Evolutionary conservation across 345 rosid species (phyloP), one percentile per base, ranked within the genome.

Genomic region (Iberis pinnata): DNA sequence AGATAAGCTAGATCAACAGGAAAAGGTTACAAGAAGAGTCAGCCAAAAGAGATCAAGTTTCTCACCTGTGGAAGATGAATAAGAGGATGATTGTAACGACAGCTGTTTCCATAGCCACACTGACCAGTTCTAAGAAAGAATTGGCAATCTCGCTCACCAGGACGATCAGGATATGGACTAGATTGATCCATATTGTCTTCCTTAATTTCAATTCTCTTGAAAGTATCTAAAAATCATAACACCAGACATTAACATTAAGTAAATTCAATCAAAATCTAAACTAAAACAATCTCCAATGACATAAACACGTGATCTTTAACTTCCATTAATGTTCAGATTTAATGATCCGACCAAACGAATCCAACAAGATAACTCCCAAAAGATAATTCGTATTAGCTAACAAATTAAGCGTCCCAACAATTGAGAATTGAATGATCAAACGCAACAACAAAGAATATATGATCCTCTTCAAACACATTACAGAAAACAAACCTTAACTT

Each of bases 1-100:
- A 3, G n/a, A 56, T 49, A 60, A 49, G 51, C 33, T 40, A 40
- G 11, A 19, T 46, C 18, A 19, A 38, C 6, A 50, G 3, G 14
- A 44, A 35, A 42, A 25, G 8, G 43, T 12, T 29, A 7, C 33
- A 29, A 12, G 9, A 13, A 25, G 50, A 46, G 29, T 26, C 5
- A 9, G 37, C 19, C 12, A 31, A 8, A 37, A 22, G 7, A 9
- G n/a, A n/a, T n/a, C 33, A 45, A 56, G 29, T 41, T 14, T 16
- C 15, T 51, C 58, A 77, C 88, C 76, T 77, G 82, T 3, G 78
- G 75, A 32, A 60, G 61, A 76, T 64, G 68, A 42, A 75, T 48
- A 60, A 83, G 89, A 67, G 95, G 89, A 64, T 85, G 95, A 72
- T 85, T 78, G 71, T 50, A 85, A 11, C 84, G 80, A 38, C 95